Percentiles rank a stretch among this genome's conserved stretches.
phyloP scores from a whole-genome alignment of 1,284 basidiomycete species.

The Pseudozyma hubeiensis region DNA sequence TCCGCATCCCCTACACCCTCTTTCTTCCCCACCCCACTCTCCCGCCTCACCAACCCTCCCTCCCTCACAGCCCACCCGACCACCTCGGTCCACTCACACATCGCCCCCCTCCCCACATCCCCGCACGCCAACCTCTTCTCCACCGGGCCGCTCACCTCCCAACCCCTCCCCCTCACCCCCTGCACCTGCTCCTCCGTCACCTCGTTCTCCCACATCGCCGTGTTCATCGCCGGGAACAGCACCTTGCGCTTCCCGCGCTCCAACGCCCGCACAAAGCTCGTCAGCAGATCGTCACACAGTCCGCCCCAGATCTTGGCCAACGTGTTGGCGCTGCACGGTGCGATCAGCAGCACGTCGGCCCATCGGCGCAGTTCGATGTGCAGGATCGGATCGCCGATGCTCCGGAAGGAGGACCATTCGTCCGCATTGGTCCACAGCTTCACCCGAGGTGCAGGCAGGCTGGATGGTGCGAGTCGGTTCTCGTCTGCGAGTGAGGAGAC shows the following conservation, averaged over 20 bases:
- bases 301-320: constrained; percentile 91
- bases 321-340: constrained; percentile 94
- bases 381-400: constrained; percentile 89
- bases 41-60: constrained; percentile 22
- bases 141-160: constrained; percentile 85
- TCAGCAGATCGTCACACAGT: constrained; percentile 88
- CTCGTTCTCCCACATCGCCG: constrained; percentile 95
- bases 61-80: constrained; percentile 36
- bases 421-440: constrained; percentile 89
- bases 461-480: constrained; percentile 35
- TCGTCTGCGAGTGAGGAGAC: constrained; percentile 45
- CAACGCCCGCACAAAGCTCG: constrained; percentile 87
- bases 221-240: constrained; percentile 98
- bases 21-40: not conserved
- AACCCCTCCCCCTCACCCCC: constrained; percentile 78
- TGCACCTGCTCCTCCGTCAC: constrained; percentile 84
- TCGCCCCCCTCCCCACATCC: constrained; percentile 77
- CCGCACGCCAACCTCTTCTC: constrained; percentile 90
- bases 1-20: not conserved
- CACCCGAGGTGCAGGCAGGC: constrained; percentile 55
- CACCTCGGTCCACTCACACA: constrained; percentile 63
- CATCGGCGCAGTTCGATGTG: constrained; percentile 93
- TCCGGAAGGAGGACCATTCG: constrained; percentile 82
- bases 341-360: constrained; percentile 93
- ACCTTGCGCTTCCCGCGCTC: constrained; percentile 83